A percentile compares a stretch with the other conserved stretches of the same genome.
Conservation (phyloP, 345 rosid species). For the Clarkia xantiana region DNA sequence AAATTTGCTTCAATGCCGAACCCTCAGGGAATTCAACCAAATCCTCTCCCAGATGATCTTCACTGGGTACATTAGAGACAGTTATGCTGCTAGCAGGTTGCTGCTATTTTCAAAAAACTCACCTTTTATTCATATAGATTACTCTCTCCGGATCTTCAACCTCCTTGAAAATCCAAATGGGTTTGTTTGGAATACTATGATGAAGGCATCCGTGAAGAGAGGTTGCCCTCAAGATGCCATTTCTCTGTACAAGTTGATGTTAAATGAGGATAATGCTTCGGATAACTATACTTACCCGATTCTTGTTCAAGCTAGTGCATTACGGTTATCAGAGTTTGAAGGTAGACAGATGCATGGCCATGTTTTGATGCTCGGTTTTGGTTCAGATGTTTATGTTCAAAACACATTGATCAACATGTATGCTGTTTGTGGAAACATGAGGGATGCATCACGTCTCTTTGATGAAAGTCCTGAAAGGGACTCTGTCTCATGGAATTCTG, state of each 20-base stretch:
- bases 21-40: constrained; percentile 30
- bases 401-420: constrained; percentile 40
- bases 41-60: constrained; percentile 36
- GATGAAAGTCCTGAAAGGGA: constrained; percentile 36
- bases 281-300: constrained; percentile 43
- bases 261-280: constrained; percentile 13
- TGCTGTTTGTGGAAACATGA: constrained; percentile 25
- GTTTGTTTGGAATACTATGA: constrained; percentile 35
- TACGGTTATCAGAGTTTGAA: constrained; percentile 19
- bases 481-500: constrained; percentile 47
- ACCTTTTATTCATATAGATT: constrained; percentile 15
- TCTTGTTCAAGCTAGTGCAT: constrained; percentile 30
- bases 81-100: constrained; percentile 32
- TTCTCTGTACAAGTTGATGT: constrained; percentile 30
- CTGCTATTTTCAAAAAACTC: constrained; percentile 31
- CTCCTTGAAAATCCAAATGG: constrained; percentile 27
- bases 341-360: constrained; percentile 38
- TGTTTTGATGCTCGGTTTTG: constrained; percentile 27
- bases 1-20: constrained; percentile 22
- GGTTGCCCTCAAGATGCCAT: constrained; percentile 19
- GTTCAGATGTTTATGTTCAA: constrained; percentile 29
- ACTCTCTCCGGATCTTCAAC: constrained; percentile 25
- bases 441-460: constrained; percentile 29
- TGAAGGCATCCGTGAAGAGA: constrained; percentile 28
- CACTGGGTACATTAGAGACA: constrained; percentile 30